These are phyloP conservation scores for Boletus eberwhitei DNA, from an alignment of 768 basidiomycete species.

Conservation along the genomic window DNA sequence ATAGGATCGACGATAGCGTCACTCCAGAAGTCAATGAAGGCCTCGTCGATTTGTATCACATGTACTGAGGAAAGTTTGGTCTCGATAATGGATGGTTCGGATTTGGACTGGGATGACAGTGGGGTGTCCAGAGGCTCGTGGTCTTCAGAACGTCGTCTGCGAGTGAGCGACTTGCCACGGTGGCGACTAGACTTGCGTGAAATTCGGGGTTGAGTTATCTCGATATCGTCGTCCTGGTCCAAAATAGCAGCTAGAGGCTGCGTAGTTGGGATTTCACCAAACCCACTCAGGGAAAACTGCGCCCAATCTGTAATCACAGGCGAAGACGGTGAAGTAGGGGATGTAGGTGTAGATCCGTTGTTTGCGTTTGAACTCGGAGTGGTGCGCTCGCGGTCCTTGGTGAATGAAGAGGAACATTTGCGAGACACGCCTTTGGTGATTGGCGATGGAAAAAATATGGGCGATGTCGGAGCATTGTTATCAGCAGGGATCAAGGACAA, in stretches of 20 bases:
- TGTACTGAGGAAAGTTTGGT: slow-evolving; percentile 38
- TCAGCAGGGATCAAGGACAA: slow-evolving; percentile 50
- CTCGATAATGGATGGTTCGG: slow-evolving; percentile 23
- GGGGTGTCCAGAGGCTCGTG: slow-evolving; percentile 2
- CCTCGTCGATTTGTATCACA: slow-evolving; percentile 67
- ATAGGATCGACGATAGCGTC: slow-evolving; percentile 72
- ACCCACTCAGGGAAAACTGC: slow-evolving; percentile 66
- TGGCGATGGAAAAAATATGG: slow-evolving; percentile 33
- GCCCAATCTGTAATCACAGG: slow-evolving; percentile 52
- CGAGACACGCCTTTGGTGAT: slow-evolving; percentile 30
- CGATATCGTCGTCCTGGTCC: slow-evolving; percentile 64
- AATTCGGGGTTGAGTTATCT: slow-evolving; percentile 43
- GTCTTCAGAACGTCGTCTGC: slow-evolving; percentile 24
- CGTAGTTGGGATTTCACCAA: slow-evolving; percentile 38
- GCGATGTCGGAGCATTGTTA: slow-evolving; percentile 27
- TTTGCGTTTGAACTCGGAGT: slow-evolving; percentile 9
- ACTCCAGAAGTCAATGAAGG: slow-evolving; percentile 80
- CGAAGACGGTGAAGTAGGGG: slow-evolving; percentile 31
- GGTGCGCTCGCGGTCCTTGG: slow-evolving; percentile 24
- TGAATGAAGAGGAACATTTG: slow-evolving; percentile 34
- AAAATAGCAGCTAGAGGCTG: slow-evolving; percentile 52
- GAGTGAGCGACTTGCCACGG: slow-evolving; percentile 27
- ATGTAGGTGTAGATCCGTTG: slow-evolving; percentile 21
- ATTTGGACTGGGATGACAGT: slow-evolving; percentile 20
- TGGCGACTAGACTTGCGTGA: slow-evolving; percentile 36